Percentiles rank a stretch among this genome's conserved stretches.
Evolutionary conservation across 106 monocot species (phyloP).

Genomic region (Dioscorea dumetorum): DNA sequence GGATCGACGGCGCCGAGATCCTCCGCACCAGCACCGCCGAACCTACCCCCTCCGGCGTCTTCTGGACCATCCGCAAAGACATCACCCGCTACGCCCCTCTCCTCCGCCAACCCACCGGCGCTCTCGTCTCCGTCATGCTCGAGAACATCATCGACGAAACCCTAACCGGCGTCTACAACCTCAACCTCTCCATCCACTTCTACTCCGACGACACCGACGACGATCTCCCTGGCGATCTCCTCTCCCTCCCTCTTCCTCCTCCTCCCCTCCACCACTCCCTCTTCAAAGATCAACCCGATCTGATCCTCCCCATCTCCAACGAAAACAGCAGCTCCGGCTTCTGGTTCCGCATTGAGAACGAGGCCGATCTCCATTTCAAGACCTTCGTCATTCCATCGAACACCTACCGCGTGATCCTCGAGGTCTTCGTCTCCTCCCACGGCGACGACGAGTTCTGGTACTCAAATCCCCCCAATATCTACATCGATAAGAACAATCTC

Average conservation of each 20-base stretch:
- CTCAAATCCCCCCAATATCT: constrained; percentile 58
- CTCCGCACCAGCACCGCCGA: constrained; percentile 83
- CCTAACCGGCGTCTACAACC: constrained; percentile 57
- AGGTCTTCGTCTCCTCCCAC: constrained; percentile 60
- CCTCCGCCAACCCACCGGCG: constrained; percentile 19
- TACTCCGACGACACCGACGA: constrained; percentile 7
- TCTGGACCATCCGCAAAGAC: constrained; percentile 76
- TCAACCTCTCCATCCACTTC: constrained; percentile 49
- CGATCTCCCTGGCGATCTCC: neutral
- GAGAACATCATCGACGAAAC: constrained; percentile 60
- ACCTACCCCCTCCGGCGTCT: constrained; percentile 49
- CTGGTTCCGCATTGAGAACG: constrained; percentile 67
- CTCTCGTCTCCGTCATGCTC: constrained; percentile 53
- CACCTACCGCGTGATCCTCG: constrained; percentile 57
- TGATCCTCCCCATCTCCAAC: constrained; percentile 54
- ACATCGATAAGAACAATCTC: constrained; percentile 59
- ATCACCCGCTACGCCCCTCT: constrained; percentile 53
- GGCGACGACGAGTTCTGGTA: constrained; percentile 80
- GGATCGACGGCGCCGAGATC: constrained; percentile 71
- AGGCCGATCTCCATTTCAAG: constrained; percentile 15
- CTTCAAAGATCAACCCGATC: constrained; percentile 38
- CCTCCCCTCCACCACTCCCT: too few relatives aligned
- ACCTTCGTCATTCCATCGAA: constrained; percentile 40
- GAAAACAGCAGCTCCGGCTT: constrained; percentile 24
- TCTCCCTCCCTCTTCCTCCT: too few relatives aligned